A percentile compares a stretch with the other conserved stretches of the same genome.
Evolutionary conservation across 306 rosid genomes (phyloP).

Genomic region (Dryas drummondii): DNA sequence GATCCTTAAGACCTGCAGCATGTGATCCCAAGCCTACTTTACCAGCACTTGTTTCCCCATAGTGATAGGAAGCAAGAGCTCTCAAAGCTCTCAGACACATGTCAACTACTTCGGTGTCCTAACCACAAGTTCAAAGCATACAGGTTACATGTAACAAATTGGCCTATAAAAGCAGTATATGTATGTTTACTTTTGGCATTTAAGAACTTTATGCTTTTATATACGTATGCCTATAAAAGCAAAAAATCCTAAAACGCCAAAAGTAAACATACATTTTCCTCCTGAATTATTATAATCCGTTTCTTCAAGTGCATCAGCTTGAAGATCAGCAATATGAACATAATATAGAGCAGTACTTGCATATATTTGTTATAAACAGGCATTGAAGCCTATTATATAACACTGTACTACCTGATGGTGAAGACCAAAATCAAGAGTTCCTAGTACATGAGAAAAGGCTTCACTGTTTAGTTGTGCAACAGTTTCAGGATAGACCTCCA

Average conservation of each 20-base stretch:
- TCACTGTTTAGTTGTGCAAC: slow-evolving; percentile 73
- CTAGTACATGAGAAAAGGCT: slow-evolving; percentile 74
- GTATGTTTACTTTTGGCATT: no score
- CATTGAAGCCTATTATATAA: neutral
- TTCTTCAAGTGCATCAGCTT: no score
- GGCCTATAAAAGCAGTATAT: neutral
- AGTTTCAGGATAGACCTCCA: slow-evolving; percentile 97
- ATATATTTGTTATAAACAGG: neutral
- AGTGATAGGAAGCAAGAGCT: slow-evolving; percentile 89
- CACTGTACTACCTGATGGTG: slow-evolving; percentile 70
- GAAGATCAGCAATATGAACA: no score
- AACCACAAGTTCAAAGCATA: slow-evolving; percentile 18
- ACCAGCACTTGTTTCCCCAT: slow-evolving; percentile 60
- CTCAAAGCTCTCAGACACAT: slow-evolving; percentile 85
- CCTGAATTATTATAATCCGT: no score
- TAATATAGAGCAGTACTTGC: no score
- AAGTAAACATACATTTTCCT: neutral
- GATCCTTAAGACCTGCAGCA: slow-evolving; percentile 50
- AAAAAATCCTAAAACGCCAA: neutral
- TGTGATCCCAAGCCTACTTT: slow-evolving; percentile 74
- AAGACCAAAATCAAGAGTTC: slow-evolving; percentile 89
- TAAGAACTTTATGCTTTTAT: no score
- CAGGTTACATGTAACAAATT: neutral
- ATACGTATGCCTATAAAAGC: no score
- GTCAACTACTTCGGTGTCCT: slow-evolving; percentile 82